A percentile compares a stretch with the other conserved stretches of the same genome.
Evolutionary conservation across 2,329 filamentous ascomycete species (phyloP).

Genomic region (Seiridium cupressi): DNA sequence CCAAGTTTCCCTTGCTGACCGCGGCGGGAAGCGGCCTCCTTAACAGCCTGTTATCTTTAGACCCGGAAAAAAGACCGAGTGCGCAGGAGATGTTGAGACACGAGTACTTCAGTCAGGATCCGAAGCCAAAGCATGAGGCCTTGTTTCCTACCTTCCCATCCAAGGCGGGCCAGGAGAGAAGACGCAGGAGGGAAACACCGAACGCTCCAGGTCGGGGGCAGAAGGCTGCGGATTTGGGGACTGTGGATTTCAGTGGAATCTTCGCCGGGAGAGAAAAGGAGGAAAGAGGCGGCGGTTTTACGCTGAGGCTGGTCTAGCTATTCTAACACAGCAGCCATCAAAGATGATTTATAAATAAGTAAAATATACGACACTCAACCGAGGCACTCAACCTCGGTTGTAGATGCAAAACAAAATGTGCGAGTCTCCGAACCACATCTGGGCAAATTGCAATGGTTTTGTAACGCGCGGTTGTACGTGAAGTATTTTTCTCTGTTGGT

Average conservation of each 20-base stretch:
- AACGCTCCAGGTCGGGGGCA: conserved; percentile 80
- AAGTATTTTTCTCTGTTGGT: background rate
- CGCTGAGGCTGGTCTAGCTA: conserved; percentile 57
- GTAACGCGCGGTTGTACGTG: background rate
- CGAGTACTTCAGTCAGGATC: conserved; percentile 84
- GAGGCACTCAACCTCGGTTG: too few relatives aligned
- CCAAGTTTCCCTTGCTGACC: conserved; percentile 80
- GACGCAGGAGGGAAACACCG: conserved; percentile 70
- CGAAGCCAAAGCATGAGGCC: conserved; percentile 82
- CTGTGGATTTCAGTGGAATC: conserved; percentile 67
- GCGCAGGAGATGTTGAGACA: conserved; percentile 75
- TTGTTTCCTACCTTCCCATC: conserved; percentile 98
- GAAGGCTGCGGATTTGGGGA: conserved; percentile 53
- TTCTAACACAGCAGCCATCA: background rate
- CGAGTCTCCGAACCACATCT: too few relatives aligned
- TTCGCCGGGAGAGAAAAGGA: conserved; percentile 66
- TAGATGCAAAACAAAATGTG: too few relatives aligned
- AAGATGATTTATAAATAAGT: background rate
- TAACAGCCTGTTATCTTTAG: conserved; percentile 66
- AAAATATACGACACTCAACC: background rate
- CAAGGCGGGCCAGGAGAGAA: conserved; percentile 87
- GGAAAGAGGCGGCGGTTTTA: conserved; percentile 64
- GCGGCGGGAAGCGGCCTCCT: conserved; percentile 70
- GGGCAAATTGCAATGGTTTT: too few relatives aligned
- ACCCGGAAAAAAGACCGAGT: conserved; percentile 69